Conservation (phyloP, 2,329 filamentous ascomycete genomes). For the Colletotrichum sp. region DNA sequence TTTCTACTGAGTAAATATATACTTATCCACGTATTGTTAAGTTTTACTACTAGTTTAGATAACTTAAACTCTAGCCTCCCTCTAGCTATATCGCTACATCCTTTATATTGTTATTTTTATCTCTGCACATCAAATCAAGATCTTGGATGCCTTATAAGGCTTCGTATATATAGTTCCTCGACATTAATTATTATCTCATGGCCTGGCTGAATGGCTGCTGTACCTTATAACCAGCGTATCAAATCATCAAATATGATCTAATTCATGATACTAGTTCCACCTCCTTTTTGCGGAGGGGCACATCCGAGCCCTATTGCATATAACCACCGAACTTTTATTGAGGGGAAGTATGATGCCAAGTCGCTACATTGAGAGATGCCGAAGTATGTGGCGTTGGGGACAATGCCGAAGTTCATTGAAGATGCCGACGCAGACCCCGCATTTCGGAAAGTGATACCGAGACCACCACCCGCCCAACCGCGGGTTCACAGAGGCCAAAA, state of each 20-base stretch:
- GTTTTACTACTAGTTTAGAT: not conserved
- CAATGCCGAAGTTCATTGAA: not conserved
- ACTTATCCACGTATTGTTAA: no score
- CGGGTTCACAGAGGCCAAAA: not conserved
- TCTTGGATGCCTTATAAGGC: not conserved
- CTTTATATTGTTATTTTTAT: no score
- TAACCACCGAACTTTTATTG: rapidly evolving
- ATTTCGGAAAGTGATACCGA: not conserved
- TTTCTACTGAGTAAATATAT: no score
- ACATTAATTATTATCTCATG: not conserved
- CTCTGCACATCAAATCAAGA: rapidly evolving
- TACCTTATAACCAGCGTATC: not conserved
- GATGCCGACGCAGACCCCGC: not conserved
- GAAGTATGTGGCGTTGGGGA: not conserved
- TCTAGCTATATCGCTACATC: not conserved
- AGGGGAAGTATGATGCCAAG: not conserved
- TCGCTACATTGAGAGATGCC: not conserved
- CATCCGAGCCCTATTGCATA: not conserved
- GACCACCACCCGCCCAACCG: not conserved
- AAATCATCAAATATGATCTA: not conserved
- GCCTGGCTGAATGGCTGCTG: not conserved
- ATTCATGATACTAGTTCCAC: not conserved
- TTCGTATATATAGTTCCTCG: rapidly evolving
- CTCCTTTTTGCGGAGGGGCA: not conserved
- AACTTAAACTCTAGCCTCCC: not conserved